Conservation (phyloP, 768 basidiomycete genomes). For the Lentinus tigrinus region DNA sequence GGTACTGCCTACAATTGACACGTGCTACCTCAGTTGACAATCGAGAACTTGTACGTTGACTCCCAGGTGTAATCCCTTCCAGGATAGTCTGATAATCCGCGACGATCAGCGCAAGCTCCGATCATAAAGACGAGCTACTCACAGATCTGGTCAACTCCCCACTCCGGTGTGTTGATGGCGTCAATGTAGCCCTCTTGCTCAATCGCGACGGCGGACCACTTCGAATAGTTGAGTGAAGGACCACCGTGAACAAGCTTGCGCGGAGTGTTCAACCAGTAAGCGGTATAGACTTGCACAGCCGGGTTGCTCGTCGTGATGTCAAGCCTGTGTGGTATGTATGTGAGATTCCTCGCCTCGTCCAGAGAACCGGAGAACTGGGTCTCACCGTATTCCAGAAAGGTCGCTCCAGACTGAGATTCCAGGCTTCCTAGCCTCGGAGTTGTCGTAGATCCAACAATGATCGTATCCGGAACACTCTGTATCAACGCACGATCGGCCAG, state of each 20-base stretch:
- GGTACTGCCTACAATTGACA: no score
- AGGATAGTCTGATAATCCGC: slow-evolving; percentile 37
- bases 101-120: not conserved
- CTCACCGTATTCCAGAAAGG: slow-evolving; percentile 47
- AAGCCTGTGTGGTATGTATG: slow-evolving; percentile 30
- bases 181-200: slow-evolving; percentile 55
- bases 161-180: slow-evolving; percentile 57
- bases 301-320: slow-evolving; percentile 52
- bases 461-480: slow-evolving; percentile 50
- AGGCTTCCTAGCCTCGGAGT: slow-evolving; percentile 25
- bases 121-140: slow-evolving; percentile 19
- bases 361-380: not conserved
- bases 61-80: slow-evolving; percentile 45
- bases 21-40: slow-evolving; percentile 6
- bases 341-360: not conserved
- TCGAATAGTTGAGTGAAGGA: slow-evolving; percentile 39
- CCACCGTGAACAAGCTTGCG: slow-evolving; percentile 52
- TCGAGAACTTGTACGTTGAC: slow-evolving; percentile 48
- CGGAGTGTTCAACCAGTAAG: slow-evolving; percentile 44
- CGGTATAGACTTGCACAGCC: slow-evolving; percentile 49
- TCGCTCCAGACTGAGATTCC: slow-evolving; percentile 46
- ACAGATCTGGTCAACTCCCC: slow-evolving; percentile 54
- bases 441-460: slow-evolving; percentile 50
- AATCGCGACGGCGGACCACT: slow-evolving; percentile 46
- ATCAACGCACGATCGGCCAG: slow-evolving; percentile 19